phyloP scores from a whole-genome alignment of 2,329 filamentous ascomycete genomes.

The Aspergillus sp. region DNA sequence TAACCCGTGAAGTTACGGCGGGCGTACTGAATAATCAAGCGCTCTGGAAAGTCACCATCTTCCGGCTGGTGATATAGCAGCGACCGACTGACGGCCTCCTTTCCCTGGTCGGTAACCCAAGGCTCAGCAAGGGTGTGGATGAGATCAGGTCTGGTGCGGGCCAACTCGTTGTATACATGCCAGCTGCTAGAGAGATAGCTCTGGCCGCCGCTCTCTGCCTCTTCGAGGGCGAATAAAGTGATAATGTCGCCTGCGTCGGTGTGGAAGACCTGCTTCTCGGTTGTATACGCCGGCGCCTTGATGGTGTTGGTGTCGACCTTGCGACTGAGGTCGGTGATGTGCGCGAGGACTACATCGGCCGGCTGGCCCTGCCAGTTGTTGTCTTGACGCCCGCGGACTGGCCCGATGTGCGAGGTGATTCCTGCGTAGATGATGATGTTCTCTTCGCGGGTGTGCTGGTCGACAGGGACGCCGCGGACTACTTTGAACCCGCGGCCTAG shows the following conservation, averaged over 20 bases:
- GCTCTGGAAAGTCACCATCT: constrained; percentile 48
- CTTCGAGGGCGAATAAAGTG: constrained; percentile 48
- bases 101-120: constrained; percentile 47
- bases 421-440: constrained; percentile 46
- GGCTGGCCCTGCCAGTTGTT: constrained; percentile 26
- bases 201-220: constrained; percentile 51
- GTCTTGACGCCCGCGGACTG: constrained; percentile 43
- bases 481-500: constrained; percentile 46
- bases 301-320: constrained; percentile 30
- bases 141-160: constrained; percentile 52
- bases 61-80: constrained; percentile 54
- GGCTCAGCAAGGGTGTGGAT: constrained; percentile 51
- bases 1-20: constrained; percentile 58
- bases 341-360: constrained; percentile 54
- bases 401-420: constrained; percentile 44
- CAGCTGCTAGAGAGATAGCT: constrained; percentile 55
- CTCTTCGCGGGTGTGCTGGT: constrained; percentile 35
- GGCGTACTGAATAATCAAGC: constrained; percentile 61
- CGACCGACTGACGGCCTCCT: constrained; percentile 28
- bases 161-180: constrained; percentile 57
- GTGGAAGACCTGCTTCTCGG: constrained; percentile 51
- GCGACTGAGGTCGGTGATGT: constrained; percentile 61
- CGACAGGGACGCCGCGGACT: constrained; percentile 42
- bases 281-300: constrained; percentile 45
- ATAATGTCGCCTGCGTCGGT: constrained; percentile 58